Evolutionary conservation across 2,329 filamentous ascomycete genomes (phyloP).

Genomic region (Reticulascus tulasneorum): DNA sequence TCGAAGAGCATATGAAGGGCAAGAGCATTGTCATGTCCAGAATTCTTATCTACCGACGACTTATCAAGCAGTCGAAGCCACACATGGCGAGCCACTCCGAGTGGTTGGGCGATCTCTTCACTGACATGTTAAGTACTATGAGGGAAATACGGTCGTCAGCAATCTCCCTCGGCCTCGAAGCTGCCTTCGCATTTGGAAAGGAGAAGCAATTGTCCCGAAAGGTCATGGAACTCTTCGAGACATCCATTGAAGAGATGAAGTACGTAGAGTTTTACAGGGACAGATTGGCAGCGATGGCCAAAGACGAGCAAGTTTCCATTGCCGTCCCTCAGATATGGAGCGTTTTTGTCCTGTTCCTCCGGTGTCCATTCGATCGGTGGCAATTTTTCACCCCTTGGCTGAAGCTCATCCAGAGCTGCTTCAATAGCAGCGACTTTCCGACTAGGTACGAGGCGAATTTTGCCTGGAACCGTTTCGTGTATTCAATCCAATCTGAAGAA

Average conservation of each 20-base stretch:
- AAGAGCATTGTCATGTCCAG: conserved; percentile 78
- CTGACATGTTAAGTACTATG: conserved; percentile 73
- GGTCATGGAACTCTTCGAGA: conserved; percentile 60
- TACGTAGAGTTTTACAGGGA: conserved; percentile 68
- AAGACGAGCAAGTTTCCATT: conserved; percentile 44
- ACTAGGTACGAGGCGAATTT: conserved; percentile 74
- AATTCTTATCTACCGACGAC: conserved; percentile 71
- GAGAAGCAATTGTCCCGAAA: conserved; percentile 65
- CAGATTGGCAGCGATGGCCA: conserved; percentile 65
- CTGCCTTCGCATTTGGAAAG: conserved; percentile 64
- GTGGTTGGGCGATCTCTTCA: conserved; percentile 81
- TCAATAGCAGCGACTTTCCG: conserved; percentile 69
- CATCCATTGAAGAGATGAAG: conserved; percentile 53
- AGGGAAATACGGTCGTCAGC: conserved; percentile 74
- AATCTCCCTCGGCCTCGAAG: conserved; percentile 68
- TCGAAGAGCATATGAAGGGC: conserved; percentile 71
- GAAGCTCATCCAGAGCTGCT: conserved; percentile 72
- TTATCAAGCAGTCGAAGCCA: conserved; percentile 66
- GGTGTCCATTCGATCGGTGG: conserved; percentile 65
- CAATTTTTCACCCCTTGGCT: conserved; percentile 72
- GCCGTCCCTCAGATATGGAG: conserved; percentile 88
- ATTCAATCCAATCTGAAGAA: conserved; percentile 63
- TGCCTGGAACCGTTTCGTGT: conserved; percentile 84
- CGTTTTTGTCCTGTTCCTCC: conserved; percentile 72
- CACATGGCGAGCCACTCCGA: conserved; percentile 68